These are phyloP conservation scores for Clonostachys rosea DNA, from an alignment of 2,329 filamentous ascomycete species.

Conservation along the genomic window DNA sequence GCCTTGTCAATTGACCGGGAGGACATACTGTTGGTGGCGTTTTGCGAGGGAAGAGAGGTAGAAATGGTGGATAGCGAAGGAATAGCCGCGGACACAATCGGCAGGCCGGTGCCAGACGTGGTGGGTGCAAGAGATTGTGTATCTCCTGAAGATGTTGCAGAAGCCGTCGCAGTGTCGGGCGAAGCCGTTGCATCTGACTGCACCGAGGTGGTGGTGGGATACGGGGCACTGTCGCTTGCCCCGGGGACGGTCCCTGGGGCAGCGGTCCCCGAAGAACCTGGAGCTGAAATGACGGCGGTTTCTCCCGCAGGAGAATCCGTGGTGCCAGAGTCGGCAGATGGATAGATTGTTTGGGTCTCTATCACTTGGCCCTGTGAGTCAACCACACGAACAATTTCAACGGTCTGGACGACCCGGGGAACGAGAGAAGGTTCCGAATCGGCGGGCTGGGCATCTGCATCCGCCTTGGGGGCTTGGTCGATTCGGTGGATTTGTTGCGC, in stretches of 20 bases:
- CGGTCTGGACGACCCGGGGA: constrained; percentile 45
- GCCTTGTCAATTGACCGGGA: too few species aligned
- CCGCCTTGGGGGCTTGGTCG: constrained; percentile 1
- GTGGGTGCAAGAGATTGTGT: too few species aligned
- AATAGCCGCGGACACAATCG: too few species aligned
- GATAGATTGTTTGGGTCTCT: constrained; percentile 34
- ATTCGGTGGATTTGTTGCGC: background rate
- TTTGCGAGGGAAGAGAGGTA: too few species aligned
- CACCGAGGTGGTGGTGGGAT: constrained; percentile 2
- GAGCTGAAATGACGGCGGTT: constrained; percentile 24
- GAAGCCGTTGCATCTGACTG: background rate
- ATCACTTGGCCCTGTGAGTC: constrained; percentile 41
- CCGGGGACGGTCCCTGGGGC: constrained; percentile 13
- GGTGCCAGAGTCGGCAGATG: constrained; percentile 29
- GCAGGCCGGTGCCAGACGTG: too few species aligned
- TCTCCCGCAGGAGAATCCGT: constrained; percentile 26
- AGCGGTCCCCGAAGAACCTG: constrained; percentile 11
- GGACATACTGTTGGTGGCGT: too few species aligned
- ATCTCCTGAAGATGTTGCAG: too few species aligned
- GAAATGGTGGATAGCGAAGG: too few species aligned
- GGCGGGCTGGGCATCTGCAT: constrained; percentile 1
- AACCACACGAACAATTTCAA: constrained; percentile 49
- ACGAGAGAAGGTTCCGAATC: constrained; percentile 17
- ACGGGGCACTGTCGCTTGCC: constrained; percentile 12
- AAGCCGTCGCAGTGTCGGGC: background rate